These are phyloP conservation scores for Podila minutissima DNA, from an alignment of 192 early-diverging fungal species.

Conservation along the genomic window DNA sequence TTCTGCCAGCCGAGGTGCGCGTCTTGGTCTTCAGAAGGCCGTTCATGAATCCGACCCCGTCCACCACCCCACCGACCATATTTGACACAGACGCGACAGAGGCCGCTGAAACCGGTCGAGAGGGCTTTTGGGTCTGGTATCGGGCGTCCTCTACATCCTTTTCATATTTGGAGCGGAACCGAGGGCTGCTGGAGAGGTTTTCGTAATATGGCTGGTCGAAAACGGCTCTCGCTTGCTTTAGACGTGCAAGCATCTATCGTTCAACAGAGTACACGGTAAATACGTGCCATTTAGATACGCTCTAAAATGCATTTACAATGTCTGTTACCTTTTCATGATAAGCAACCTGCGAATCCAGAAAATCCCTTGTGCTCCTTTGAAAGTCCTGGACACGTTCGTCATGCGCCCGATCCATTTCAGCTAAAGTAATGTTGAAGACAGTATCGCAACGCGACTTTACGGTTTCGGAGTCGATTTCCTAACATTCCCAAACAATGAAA, in stretches of 20 bases:
- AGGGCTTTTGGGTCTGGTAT: constrained; percentile 46
- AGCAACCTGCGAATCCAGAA: constrained; percentile 53
- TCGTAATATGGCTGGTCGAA: constrained; percentile 52
- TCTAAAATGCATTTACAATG: background rate
- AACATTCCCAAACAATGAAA: background rate
- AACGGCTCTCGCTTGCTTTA: constrained; percentile 46
- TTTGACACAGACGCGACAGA: constrained; percentile 52
- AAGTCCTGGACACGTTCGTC: constrained; percentile 56
- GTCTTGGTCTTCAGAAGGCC: constrained; percentile 52
- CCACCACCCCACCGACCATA: constrained; percentile 56
- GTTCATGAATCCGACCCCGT: constrained; percentile 57
- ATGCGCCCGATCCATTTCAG: constrained; percentile 55
- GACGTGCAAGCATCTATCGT: constrained; percentile 48
- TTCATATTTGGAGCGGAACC: constrained; percentile 43
- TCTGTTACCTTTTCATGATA: constrained; percentile 54
- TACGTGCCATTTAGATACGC: background rate
- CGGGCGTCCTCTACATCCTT: constrained; percentile 45
- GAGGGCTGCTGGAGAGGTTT: constrained; percentile 37
- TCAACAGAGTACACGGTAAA: background rate
- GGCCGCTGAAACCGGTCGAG: constrained; percentile 46
- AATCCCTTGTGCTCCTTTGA: constrained; percentile 50
- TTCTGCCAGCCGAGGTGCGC: constrained; percentile 36
- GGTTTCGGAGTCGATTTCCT: constrained; percentile 54
- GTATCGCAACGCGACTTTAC: constrained; percentile 57
- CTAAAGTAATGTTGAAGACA: constrained; percentile 55